phyloP scores from a whole-genome alignment of 805 yeast genomes.

The Metschnikowia kofuensis region DNA sequence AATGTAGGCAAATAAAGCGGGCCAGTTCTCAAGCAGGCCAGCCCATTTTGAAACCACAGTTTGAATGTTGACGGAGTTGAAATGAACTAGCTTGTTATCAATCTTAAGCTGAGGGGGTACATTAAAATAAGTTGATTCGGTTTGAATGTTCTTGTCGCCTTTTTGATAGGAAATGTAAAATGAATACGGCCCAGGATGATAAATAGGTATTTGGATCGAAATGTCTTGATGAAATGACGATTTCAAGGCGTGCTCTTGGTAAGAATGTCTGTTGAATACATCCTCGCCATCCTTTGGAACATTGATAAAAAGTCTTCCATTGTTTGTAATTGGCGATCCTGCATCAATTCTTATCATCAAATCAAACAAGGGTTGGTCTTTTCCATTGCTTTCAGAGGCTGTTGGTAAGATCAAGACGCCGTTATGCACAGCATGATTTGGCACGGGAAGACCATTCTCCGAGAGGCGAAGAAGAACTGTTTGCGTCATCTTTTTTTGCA shows the following conservation, averaged over 20 bases:
- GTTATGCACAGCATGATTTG: conserved; percentile 30
- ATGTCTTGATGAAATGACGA: conserved; percentile 66
- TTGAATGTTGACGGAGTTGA: conserved; percentile 78
- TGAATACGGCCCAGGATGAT: conserved; percentile 74
- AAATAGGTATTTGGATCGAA: conserved; percentile 57
- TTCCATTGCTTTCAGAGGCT: conserved; percentile 26
- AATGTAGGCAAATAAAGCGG: conserved; percentile 56
- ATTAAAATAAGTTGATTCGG: conserved; percentile 67
- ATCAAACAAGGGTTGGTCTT: conserved; percentile 42
- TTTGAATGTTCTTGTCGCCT: conserved; percentile 31
- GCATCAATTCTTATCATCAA: conserved; percentile 69
- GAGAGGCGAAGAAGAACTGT: conserved; percentile 47
- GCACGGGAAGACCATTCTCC: conserved; percentile 47
- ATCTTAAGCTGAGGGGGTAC: conserved; percentile 75
- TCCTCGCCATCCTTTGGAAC: conserved; percentile 48
- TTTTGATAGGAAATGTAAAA: conserved; percentile 62
- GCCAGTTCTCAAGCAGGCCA: conserved; percentile 71
- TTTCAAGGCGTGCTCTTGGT: conserved; percentile 47
- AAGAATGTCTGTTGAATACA: conserved; percentile 55
- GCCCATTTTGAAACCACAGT: conserved; percentile 90
- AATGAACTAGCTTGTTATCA: conserved; percentile 54
- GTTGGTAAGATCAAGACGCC: conserved; percentile 56
- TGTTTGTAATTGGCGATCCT: conserved; percentile 67
- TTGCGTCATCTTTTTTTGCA: conserved; percentile 10
- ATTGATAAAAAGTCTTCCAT: conserved; percentile 73